Evolutionary conservation across 768 basidiomycete species (phyloP), one percentile per base, ranked within the genome.

Genomic region (Lepiota venenata): DNA sequence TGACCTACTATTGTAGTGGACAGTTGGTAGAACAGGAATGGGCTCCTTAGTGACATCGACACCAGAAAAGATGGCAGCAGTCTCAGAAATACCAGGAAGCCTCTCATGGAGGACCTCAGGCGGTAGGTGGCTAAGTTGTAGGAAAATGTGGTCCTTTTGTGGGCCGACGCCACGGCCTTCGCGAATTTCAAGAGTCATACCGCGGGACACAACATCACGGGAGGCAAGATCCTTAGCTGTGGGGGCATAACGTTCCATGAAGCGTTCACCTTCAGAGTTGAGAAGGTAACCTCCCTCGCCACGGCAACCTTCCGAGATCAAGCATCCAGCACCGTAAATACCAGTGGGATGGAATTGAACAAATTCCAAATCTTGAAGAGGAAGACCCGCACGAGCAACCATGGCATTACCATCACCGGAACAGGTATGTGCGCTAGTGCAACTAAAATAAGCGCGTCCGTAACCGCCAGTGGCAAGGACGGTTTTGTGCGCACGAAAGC

Each of bases 271-370:
- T 77, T 98, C 89, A 8, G 93, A 91, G 77, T 99, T 98, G 67
- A 99, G 76, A 60, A 99, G 80, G 75, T 98, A 98, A 59, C 97
- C 97, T 76, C 97, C 97, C 72, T 99, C 97, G 64, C 97, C 97
- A 69, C 97, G 93, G 61, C 97, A 98, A 62, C 95, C 95, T 80
- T 98, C 96, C 11, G 96, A 98, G 68, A 99, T 99, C 61, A 99
- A 80, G 73, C 97, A 99, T 46, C 97, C 97, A 62, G 97, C 96
- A 60, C 97, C 97, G 68, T 98, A 99, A 64, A 99, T 98, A 73
- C 97, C 97, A 42, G 97, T 98, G 2, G 97, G 97, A 71, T 98
- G 97, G 91, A 99, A 99, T 70, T 99, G 97, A n/a, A 98, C 95
- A 68, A 99, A 99, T 72, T 99, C 97, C 56, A 89, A 71, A 74